Evolutionary conservation across 2,329 filamentous ascomycete species (phyloP), one percentile per base, ranked within the genome.

Genomic region (Xylariales sp.): DNA sequence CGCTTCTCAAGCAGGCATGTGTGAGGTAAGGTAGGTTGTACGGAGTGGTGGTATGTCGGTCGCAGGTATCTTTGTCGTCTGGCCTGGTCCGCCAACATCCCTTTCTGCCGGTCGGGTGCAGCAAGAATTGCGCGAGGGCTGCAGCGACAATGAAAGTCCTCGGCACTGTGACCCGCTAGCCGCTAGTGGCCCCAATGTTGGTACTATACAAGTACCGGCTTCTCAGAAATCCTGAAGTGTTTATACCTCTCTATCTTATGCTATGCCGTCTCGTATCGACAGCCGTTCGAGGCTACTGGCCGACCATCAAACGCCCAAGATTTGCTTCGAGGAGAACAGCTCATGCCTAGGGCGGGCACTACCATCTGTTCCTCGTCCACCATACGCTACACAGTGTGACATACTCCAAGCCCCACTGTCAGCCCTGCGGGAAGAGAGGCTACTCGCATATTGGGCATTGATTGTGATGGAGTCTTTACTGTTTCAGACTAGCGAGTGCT

Each of bases 401-500:
- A 31, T 10, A 39, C n/a, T n/a, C n/a, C n/a, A n/a, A n/a, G n/a
- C n/a, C n/a, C n/a, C n/a, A n/a, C n/a, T n/a, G n/a, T n/a, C n/a
- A n/a, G n/a, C n/a, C n/a, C n/a, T n/a, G n/a, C n/a, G 24, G 15
- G 28, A 33, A 24, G n/a, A n/a, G 28, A 28, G 29, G 31, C 28
- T 40, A 41, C 32, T 28, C 29, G 39, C 32, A 37, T 38, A 36
- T 33, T 56, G 55, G 54, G 47, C 51, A 54, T 52, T 51, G 52
- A 52, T 49, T 49, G 52, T 48, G 46, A 54, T 52, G 46, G 50
- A 46, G 50, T 46, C 47, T 51, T 47, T 24, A 39, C 32, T 52
- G 57, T 59, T 60, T 59, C 57, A 58, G 54, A 54, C 51, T 49
- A 53, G 51, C 49, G 49, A 54, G 46, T 47, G 42, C 43, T 45